Base-by-base conservation (phyloP, 2,329 filamentous ascomycete species). In the Hortaea sp. region DNA sequence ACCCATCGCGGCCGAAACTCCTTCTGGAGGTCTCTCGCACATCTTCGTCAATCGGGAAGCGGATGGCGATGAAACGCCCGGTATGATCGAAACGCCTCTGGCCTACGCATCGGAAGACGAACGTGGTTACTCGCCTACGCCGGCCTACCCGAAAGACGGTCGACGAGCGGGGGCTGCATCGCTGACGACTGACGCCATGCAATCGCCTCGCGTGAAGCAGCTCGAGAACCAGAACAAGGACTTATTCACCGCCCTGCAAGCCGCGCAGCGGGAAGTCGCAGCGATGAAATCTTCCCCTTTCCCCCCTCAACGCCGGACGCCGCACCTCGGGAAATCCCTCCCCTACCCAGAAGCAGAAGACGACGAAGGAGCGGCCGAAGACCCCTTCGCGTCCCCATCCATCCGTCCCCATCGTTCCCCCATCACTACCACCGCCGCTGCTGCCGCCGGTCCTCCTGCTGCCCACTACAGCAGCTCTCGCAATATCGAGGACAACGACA, bases 101-200 rank as follows among this genome's bases (percentile, higher is more conserved):
- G 53, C 48, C 13, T 53, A 55, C 42, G 51, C 48, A 13, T 50
- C 46, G 7, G 53, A 53, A 11, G 51, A 49, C 7, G 52, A 57
- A 12, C 37, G 44, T 13, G 39, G 13, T 11, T 39, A 29, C 30
- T 52, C 52, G 29, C 51, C 46, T 5, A 49, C 51, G 11, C 46
- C 47, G 12, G 48, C 42, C 35, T 45, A 46, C n/a, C 42, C 44
- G 7, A 39, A 45, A 29, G 47, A 46, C n/a, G 50, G 47, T 13
- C 35, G 44, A 29, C 44, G 49, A 32, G 49, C 46, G 5, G 46
- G 48, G 20, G 42, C 45, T 20, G 41, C 46, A 28, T 20, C 20
- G 20, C 20, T 20, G 20, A 35, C n/a, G n/a, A 9, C 32, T 2
- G 32, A 35, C 32, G 7, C n/a, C 32, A n/a, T 9, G 9, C 12